Base-by-base conservation (phyloP, 805 yeast genomes). In the Pichia kluyveri region DNA sequence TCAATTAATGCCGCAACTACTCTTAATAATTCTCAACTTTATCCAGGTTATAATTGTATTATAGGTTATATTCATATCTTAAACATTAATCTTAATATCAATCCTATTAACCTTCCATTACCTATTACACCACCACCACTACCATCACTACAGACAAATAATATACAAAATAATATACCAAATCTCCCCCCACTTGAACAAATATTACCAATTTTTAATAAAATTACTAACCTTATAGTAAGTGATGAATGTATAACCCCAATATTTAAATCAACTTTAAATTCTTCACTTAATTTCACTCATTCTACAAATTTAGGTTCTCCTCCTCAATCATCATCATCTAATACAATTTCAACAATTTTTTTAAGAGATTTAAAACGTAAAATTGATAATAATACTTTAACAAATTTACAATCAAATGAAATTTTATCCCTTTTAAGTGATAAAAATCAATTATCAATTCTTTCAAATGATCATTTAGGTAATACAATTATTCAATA, bases 401-500 rank as follows among this genome's bases (percentile, higher is more conserved):
- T 80, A 52, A 54, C 81, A 2, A 76, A 73, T 49, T 61, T 72
- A 12, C 96, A 87, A 53, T 73, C 88, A 41, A 97, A 90, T 61
- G 89, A 81, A 53, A 68, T 88, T 38, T 34, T 34, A 34, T 14
- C 37, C 5, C 88, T 95, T 8, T 61, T 88, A 46, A 84, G 88
- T 5, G 86, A 91, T 90, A 68, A 86, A 51, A 83, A 79, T 51
- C 97, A 93, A 64, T 73, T 93, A 50, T 96, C 97, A 2, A 96
- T 87, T 60, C 71, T 93, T 45, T 80, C 96, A 28, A 81, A 91
- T 46, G 99, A 93, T 66, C 93, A 93, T 60, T 70, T 93, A 47
- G 99, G 99, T 19, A 93, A 93, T 62, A 93, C 99, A 0, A 86
- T 93, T 42, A 95, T 91, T 17, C 99, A 93, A 67, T 90, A 89